These are phyloP conservation scores for Apiospora koreana DNA, from an alignment of 2,329 filamentous ascomycete genomes.

Conservation along the genomic window DNA sequence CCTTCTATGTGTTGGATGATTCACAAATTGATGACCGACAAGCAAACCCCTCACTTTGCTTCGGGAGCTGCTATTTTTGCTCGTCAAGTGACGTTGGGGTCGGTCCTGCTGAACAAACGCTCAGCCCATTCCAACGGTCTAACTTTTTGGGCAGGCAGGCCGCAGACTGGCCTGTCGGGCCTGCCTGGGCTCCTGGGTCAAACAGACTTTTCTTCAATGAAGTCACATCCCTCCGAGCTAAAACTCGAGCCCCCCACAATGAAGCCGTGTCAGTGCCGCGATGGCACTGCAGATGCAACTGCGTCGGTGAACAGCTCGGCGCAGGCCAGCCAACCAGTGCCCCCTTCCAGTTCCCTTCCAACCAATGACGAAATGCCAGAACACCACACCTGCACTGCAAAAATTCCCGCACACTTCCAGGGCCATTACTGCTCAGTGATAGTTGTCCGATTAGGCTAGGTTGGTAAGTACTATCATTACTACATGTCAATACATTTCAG, in stretches of 20 bases:
- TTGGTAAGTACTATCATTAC: not conserved
- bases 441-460: not conserved
- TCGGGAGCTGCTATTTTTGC: not conserved
- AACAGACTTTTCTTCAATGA: slow-evolving; percentile 13
- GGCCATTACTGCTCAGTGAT: not conserved
- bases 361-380: slow-evolving; percentile 13
- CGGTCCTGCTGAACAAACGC: not conserved
- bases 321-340: not conserved
- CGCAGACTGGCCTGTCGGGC: too few relatives aligned
- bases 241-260: slow-evolving; percentile 12
- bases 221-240: slow-evolving; percentile 11
- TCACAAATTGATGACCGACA: not conserved
- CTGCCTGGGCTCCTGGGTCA: too few relatives aligned
- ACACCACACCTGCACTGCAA: slow-evolving; percentile 5
- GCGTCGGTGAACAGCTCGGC: not conserved
- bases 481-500: not conserved
- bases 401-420: slow-evolving; percentile 1
- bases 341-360: not conserved
- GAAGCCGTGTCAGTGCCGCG: slow-evolving; percentile 14
- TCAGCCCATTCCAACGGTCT: not conserved
- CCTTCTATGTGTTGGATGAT: not conserved
- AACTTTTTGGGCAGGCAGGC: not conserved
- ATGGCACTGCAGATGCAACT: not conserved
- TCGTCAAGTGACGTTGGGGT: not conserved
- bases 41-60: not conserved